phyloP scores from a whole-genome alignment of 2,329 filamentous ascomycete genomes.

The Sarocladium kiliense region DNA sequence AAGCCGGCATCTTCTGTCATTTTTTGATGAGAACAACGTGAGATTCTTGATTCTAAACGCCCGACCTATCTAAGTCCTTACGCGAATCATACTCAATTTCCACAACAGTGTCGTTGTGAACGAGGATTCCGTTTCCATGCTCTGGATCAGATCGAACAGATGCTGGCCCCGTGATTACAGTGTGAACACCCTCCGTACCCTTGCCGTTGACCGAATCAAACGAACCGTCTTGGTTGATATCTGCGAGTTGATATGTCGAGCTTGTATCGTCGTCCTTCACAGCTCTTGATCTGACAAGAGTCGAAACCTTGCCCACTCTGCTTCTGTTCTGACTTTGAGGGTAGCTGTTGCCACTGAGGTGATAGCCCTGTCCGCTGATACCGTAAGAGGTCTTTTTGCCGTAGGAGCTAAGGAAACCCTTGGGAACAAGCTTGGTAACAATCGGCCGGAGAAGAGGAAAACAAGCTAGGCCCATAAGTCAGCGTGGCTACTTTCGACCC shows the following conservation, averaged over 20 bases:
- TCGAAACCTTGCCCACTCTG: background rate
- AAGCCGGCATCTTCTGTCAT: too few relatives aligned
- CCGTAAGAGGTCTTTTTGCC: conserved; percentile 1
- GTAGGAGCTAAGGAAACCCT: conserved; percentile 1
- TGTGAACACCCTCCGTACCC: background rate
- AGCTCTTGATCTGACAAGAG: background rate
- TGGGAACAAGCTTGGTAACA: background rate
- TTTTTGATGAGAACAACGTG: too few relatives aligned
- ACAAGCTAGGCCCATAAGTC: background rate
- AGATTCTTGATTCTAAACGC: background rate
- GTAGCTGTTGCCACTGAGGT: conserved; percentile 8
- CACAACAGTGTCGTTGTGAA: conserved; percentile 6
- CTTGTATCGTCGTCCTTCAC: conserved; percentile 2
- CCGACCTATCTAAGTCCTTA: background rate
- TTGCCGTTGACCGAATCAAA: conserved; percentile 3
- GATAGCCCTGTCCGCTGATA: conserved; percentile 1
- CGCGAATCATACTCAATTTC: conserved; percentile 5
- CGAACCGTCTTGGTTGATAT: background rate
- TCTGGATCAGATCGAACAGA: background rate
- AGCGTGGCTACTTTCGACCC: too few relatives aligned
- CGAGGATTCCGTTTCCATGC: background rate
- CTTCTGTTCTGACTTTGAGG: background rate
- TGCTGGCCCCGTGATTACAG: background rate
- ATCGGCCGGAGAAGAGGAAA: conserved; percentile 3
- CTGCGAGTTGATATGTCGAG: conserved; percentile 4